Conservation (phyloP, 106 monocot genomes). For the Platanthera guangdongensis region DNA sequence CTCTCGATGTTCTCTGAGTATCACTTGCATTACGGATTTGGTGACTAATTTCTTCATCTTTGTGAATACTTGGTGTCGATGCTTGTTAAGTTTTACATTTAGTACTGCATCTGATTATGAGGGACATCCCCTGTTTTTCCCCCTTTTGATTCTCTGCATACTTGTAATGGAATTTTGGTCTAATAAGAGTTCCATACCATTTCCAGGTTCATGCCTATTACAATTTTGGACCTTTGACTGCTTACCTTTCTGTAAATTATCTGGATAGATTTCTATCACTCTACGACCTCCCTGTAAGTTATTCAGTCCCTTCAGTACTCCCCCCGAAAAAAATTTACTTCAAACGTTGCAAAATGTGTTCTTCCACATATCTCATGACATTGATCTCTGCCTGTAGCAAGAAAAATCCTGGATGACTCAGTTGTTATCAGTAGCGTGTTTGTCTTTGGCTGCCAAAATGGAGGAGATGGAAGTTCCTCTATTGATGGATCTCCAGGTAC, state of each 20-base stretch:
- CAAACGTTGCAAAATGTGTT: neutral
- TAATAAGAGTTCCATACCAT: neutral
- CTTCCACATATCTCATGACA: neutral
- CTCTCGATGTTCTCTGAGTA: neutral
- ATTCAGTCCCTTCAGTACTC: neutral
- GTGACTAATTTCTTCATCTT: neutral
- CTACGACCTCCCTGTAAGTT: slow-evolving; percentile 67
- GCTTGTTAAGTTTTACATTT: neutral
- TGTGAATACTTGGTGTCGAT: neutral
- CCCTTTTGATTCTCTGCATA: neutral
- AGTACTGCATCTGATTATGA: neutral
- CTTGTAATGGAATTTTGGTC: neutral
- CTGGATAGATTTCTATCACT: slow-evolving; percentile 77
- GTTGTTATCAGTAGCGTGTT: slow-evolving; percentile 66
- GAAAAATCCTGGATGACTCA: slow-evolving; percentile 71
- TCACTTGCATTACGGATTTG: neutral
- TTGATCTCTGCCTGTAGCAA: slow-evolving; percentile 25
- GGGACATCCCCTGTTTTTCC: neutral
- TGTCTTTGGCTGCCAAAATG: slow-evolving; percentile 76
- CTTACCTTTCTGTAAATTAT: slow-evolving; percentile 75
- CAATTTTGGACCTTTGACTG: slow-evolving; percentile 58
- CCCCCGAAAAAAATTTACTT: neutral
- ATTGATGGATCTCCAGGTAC: slow-evolving; percentile 68
- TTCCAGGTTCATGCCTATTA: slow-evolving; percentile 68
- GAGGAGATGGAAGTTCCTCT: slow-evolving; percentile 66